Evolutionary conservation across 805 yeast species (phyloP).

Genomic region (Saccharomyces kudriavzevii): DNA sequence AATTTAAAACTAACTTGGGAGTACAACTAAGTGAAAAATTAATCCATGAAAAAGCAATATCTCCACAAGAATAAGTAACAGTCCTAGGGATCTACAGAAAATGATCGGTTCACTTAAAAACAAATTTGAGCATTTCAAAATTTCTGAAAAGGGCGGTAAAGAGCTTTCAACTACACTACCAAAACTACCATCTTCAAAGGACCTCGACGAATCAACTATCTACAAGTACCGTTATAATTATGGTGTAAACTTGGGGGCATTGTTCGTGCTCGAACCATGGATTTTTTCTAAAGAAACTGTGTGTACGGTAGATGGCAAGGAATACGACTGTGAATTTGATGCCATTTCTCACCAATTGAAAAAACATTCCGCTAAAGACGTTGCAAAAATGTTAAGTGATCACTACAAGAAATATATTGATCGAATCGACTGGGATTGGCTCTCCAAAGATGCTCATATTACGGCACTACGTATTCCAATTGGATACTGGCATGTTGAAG

Average conservation of each 20-base stretch:
- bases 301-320: neutral
- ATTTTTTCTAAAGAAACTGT: constrained; percentile 28
- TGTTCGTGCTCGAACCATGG: constrained; percentile 76
- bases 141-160: neutral
- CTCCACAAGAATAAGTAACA: neutral
- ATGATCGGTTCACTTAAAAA: neutral
- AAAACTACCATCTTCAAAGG: neutral
- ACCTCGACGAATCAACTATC: constrained; percentile 35
- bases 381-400: constrained; percentile 44
- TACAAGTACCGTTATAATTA: constrained; percentile 54
- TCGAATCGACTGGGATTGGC: constrained; percentile 76
- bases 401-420: constrained; percentile 61
- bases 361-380: constrained; percentile 43
- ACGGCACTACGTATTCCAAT: constrained; percentile 79
- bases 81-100: neutral
- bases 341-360: constrained; percentile 49
- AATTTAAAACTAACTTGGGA: too few relatives aligned
- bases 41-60: neutral
- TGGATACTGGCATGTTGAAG: constrained; percentile 83
- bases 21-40: too few relatives aligned
- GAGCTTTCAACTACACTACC: neutral
- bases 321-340: constrained; percentile 62
- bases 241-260: constrained; percentile 81
- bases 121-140: neutral
- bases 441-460: constrained; percentile 51